Evolutionary conservation across 2,329 filamentous ascomycete genomes (phyloP), one percentile per base, ranked within the genome.

Genomic region (Trichophyton schoenleinii): DNA sequence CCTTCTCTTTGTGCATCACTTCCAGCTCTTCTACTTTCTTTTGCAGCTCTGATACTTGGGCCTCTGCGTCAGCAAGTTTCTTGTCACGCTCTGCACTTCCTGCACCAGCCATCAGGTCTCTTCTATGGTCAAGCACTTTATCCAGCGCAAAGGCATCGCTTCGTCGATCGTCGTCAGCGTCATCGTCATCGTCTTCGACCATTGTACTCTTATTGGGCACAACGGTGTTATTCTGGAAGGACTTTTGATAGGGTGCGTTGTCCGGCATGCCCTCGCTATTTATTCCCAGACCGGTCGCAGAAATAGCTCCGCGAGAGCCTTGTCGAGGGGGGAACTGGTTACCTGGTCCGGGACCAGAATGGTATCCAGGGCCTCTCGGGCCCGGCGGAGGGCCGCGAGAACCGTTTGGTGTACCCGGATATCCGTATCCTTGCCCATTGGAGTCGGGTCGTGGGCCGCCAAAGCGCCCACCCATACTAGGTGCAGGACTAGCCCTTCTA

Each of bases 131-230:
- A 41, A 77, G 67, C 60, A 76, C 76, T 48, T 72, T 76, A 66
- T 85, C 83, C 44, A 87, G 70, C 15, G 81, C 82, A 71, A 88
- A 88, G 1, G 83, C 80, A 69, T 86, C 83, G 60, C 80, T 83
- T 60, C 86, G 81, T 58, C 79, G 79, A 65, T 81, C 78, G 63
- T 85, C 80, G 11, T 78, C 77, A 61, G 76, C 78, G 62, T 76
- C 76, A 65, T 89, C 89, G 67, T 95, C 91, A 66, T 95, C 91
- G 71, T 97, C 94, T 73, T 99, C 94, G 1, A 97, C 85, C 86
- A 97, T 91, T 0, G 89, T 96, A 69, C 92, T 95, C 76, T 97
- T 99, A 71, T 96, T 97, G 0, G 94, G 94, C 36, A 97, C 88
- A 68, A 97, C 95, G 0, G 91, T 97, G 71, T 95, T 97, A 71